Evolutionary conservation across 257 asterid genomes (phyloP).

Genomic region (Nicotiana knightiana): DNA sequence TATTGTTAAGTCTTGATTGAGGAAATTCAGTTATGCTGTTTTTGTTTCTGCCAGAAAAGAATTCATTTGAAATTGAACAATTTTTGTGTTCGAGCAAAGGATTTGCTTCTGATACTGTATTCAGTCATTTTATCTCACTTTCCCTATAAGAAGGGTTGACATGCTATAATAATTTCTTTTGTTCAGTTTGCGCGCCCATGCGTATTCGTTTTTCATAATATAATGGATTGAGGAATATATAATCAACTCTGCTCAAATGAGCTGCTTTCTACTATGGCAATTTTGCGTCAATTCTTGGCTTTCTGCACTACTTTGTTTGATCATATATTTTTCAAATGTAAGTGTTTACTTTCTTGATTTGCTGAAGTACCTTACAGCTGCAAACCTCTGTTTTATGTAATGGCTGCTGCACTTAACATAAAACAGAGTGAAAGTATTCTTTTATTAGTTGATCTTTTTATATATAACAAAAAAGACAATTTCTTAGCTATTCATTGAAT

Average conservation of each 20-base stretch:
- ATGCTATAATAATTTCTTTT: neutral
- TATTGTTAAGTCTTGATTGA: slow-evolving; percentile 64
- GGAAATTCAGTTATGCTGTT: neutral
- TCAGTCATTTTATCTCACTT: neutral
- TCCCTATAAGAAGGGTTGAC: neutral
- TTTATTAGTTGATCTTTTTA: too few species aligned
- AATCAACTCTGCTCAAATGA: neutral
- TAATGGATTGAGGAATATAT: neutral
- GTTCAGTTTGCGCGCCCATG: neutral
- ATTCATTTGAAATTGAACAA: neutral
- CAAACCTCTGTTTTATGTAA: neutral
- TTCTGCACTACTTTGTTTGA: neutral
- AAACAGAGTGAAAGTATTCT: too few species aligned
- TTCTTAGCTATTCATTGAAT: too few species aligned
- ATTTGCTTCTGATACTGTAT: neutral
- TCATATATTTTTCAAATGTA: neutral
- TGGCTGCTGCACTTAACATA: too few species aligned
- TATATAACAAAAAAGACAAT: too few species aligned
- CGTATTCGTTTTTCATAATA: neutral
- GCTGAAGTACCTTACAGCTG: neutral
- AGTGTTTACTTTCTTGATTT: neutral
- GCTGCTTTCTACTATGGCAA: neutral
- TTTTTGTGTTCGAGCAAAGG: neutral
- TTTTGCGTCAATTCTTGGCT: neutral
- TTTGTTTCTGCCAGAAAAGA: neutral